Conservation (phyloP, 768 basidiomycete genomes). For the Boletus reticuloceps region DNA sequence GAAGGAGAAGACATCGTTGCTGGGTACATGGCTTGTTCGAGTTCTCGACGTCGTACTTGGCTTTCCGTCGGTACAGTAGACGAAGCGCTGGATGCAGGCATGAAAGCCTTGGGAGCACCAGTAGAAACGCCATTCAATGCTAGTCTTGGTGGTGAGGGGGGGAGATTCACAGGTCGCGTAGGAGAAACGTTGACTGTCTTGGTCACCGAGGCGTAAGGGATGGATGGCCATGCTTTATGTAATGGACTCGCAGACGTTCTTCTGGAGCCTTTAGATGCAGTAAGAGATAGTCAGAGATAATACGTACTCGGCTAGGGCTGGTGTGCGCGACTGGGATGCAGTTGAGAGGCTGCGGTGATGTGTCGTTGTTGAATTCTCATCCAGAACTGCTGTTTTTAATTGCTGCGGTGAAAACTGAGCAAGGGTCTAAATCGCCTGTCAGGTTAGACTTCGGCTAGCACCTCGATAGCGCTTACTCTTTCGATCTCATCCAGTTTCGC, state of each 20-base stretch:
- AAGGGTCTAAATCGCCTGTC: slow-evolving; percentile 44
- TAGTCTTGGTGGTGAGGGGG: slow-evolving; percentile 57
- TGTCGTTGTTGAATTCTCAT: slow-evolving; percentile 20
- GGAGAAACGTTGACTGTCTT: slow-evolving; percentile 19
- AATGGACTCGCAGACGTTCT: slow-evolving; percentile 10
- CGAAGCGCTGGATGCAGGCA: slow-evolving; percentile 19
- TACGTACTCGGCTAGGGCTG: slow-evolving; percentile 20
- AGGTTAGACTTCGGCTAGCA: slow-evolving; percentile 1
- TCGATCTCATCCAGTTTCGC: slow-evolving; percentile 81
- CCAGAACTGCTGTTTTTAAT: slow-evolving; percentile 22
- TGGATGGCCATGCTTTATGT: slow-evolving; percentile 40
- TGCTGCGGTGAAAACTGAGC: slow-evolving; percentile 63
- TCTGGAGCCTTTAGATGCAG: slow-evolving; percentile 6
- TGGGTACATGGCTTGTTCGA: slow-evolving; percentile 49
- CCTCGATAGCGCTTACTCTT: slow-evolving; percentile 41
- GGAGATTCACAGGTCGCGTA: slow-evolving; percentile 22
- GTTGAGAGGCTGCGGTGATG: slow-evolving; percentile 18
- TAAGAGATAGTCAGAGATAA: slow-evolving; percentile 4
- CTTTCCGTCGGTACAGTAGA: slow-evolving; percentile 41
- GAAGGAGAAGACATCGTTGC: slow-evolving; percentile 32
- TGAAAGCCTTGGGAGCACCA: slow-evolving; percentile 51
- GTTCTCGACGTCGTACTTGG: slow-evolving; percentile 49
- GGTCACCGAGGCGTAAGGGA: slow-evolving; percentile 40
- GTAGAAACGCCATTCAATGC: slow-evolving; percentile 70
- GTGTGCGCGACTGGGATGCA: slow-evolving; percentile 10